These are phyloP conservation scores for Berkeleyomyces basicola DNA, from an alignment of 2,329 filamentous ascomycete genomes.

Conservation along the genomic window DNA sequence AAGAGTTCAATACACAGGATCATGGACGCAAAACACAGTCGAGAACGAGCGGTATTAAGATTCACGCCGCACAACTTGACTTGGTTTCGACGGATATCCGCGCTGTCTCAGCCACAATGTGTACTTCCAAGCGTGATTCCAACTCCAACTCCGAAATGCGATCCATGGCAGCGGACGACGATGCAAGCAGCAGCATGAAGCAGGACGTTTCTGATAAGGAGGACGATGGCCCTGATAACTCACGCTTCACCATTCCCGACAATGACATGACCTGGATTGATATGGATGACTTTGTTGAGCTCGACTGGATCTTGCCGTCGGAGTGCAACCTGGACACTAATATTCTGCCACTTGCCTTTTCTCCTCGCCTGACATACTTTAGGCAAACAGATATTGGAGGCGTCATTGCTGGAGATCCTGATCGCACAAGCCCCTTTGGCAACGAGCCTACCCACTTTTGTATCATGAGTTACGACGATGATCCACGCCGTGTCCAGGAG, in stretches of 20 bases:
- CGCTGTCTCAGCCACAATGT: constrained; percentile 81
- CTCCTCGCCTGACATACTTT: constrained; percentile 94
- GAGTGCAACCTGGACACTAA: constrained; percentile 85
- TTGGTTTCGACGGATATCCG: constrained; percentile 82
- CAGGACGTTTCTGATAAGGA: constrained; percentile 22
- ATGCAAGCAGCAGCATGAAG: constrained; percentile 6
- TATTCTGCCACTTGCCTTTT: constrained; percentile 80
- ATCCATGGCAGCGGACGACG: constrained; percentile 3
- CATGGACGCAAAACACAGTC: constrained; percentile 60
- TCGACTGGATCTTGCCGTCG: constrained; percentile 88
- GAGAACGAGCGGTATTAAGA: constrained; percentile 82
- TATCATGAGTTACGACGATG: constrained; percentile 81
- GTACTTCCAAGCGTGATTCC: constrained; percentile 27
- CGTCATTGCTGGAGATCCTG: constrained; percentile 61
- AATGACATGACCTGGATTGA: constrained; percentile 95
- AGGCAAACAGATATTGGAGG: constrained; percentile 85
- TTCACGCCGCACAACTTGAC: constrained; percentile 87
- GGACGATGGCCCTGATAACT: constrained; percentile 51
- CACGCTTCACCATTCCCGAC: constrained; percentile 87
- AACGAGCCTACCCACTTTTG: constrained; percentile 88
- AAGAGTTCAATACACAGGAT: constrained; percentile 73
- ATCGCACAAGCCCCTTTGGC: constrained; percentile 76
- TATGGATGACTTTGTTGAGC: constrained; percentile 97
- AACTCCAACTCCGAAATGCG: neutral
- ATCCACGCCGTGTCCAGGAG: constrained; percentile 75